phyloP scores from a whole-genome alignment of 169 alveolate genomes.

The Theileria annulata region DNA sequence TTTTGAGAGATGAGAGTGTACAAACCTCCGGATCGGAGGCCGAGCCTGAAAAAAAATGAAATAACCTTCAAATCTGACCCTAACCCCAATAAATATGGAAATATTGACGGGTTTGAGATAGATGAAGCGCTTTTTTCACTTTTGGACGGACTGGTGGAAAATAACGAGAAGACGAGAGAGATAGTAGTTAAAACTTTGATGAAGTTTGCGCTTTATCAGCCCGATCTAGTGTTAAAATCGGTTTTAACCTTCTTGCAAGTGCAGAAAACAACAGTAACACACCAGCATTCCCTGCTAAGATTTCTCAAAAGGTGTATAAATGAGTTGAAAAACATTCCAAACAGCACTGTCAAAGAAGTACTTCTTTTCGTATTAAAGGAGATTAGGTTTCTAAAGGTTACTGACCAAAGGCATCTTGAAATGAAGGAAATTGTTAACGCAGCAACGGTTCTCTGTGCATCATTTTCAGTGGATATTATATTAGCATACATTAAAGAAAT shows the following conservation, averaged over 20 bases:
- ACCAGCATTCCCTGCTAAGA: conserved; percentile 45
- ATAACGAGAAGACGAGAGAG: conserved; percentile 21
- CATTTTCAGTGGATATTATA: conserved; percentile 61
- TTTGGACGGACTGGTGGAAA: conserved; percentile 60
- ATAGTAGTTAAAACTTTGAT: conserved; percentile 47
- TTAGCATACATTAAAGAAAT: conserved; percentile 57
- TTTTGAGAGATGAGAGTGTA: neutral
- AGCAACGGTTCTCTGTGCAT: conserved; percentile 59
- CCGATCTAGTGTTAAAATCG: conserved; percentile 50
- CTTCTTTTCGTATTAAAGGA: conserved; percentile 64
- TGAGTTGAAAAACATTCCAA: conserved; percentile 35
- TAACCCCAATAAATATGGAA: conserved; percentile 12
- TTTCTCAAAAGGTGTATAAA: conserved; percentile 52
- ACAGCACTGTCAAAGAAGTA: conserved; percentile 40
- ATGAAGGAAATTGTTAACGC: conserved; percentile 53
- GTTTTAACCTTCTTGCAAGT: conserved; percentile 62
- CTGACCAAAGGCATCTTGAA: conserved; percentile 52
- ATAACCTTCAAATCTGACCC: neutral
- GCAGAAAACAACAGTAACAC: conserved; percentile 52
- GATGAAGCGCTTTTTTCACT: conserved; percentile 63
- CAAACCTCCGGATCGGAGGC: neutral
- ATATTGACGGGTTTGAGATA: conserved; percentile 38
- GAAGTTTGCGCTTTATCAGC: conserved; percentile 48
- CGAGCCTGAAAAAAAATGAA: conserved; percentile 1
- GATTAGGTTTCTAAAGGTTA: conserved; percentile 35